Evolutionary conservation across 176 grass and related monocot genomes (phyloP).

Genomic region (Cenchrus purpureus): DNA sequence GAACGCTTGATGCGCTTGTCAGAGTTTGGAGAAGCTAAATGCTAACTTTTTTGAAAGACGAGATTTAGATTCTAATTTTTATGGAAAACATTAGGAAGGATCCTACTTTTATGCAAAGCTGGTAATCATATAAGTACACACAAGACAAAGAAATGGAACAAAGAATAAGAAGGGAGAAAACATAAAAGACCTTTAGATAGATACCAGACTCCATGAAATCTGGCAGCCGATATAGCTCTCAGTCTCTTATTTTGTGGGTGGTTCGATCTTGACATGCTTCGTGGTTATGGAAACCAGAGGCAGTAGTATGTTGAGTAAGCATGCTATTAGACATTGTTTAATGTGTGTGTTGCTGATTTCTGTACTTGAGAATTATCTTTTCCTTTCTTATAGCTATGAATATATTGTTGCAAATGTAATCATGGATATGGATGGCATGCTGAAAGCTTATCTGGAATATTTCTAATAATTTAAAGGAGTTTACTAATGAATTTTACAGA

Average conservation of each 20-base stretch:
- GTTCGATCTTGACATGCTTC: background rate
- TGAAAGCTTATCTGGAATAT: constrained; percentile 13
- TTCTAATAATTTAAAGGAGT: constrained; percentile 19
- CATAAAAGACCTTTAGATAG: background rate
- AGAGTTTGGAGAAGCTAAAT: constrained; percentile 10
- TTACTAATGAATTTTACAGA: constrained; percentile 12
- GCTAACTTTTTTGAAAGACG: constrained; percentile 12
- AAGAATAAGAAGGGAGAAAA: background rate
- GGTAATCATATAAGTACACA: background rate
- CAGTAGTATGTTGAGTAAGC: constrained; percentile 23
- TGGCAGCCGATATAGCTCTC: background rate
- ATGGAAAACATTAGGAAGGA: background rate
- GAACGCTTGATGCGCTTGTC: constrained; percentile 8
- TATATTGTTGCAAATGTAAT: constrained; percentile 9
- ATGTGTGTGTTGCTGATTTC: constrained; percentile 15
- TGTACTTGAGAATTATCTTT: constrained; percentile 9
- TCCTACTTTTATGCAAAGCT: background rate
- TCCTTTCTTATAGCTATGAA: background rate
- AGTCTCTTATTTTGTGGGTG: background rate
- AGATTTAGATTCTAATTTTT: constrained; percentile 3
- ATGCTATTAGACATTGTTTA: background rate
- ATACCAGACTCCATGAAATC: background rate
- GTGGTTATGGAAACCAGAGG: constrained; percentile 18
- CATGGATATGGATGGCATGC: constrained; percentile 16
- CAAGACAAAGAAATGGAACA: background rate